phyloP scores from a whole-genome alignment of 306 rosid species.

The Luffa acutangula region DNA sequence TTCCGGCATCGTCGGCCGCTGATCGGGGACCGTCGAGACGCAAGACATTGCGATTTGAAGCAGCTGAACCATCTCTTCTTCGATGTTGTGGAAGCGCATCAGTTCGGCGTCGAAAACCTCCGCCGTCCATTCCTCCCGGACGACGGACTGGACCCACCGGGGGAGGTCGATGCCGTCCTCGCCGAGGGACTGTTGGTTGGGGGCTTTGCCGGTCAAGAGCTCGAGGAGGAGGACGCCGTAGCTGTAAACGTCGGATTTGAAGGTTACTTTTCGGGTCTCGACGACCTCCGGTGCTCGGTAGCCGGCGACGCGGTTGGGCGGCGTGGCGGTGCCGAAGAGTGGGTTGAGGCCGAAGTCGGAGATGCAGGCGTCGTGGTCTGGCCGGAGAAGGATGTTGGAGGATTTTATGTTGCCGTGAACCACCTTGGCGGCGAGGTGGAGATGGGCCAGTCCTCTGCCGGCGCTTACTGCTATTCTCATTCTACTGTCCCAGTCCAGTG shows the following conservation, averaged over 20 bases:
- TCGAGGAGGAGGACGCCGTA: slow-evolving; percentile 78
- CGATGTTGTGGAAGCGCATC: slow-evolving; percentile 83
- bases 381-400: slow-evolving; percentile 72
- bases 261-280: slow-evolving; percentile 67
- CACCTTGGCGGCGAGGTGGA: slow-evolving; percentile 69
- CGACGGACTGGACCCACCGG: slow-evolving; percentile 96
- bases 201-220: slow-evolving; percentile 86
- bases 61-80: slow-evolving; percentile 95
- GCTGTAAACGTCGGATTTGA: slow-evolving; percentile 93
- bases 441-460: slow-evolving; percentile 60
- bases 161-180: slow-evolving; percentile 95
- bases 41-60: slow-evolving; percentile 92
- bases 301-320: slow-evolving; percentile 71
- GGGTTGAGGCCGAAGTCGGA: slow-evolving; percentile 81
- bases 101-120: slow-evolving; percentile 90
- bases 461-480: slow-evolving; percentile 62
- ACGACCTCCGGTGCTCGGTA: slow-evolving; percentile 79
- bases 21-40: slow-evolving; percentile 85
- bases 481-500: slow-evolving; percentile 83
- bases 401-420: slow-evolving; percentile 90
- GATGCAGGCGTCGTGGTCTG: slow-evolving; percentile 48
- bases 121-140: slow-evolving; percentile 96
- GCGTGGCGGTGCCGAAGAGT: slow-evolving; percentile 47
- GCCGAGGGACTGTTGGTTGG: slow-evolving; percentile 84
- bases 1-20: slow-evolving; percentile 67